Evolutionary conservation across 73 alveolate species (phyloP).

Genomic region (Paraurostyla sp.): DNA sequence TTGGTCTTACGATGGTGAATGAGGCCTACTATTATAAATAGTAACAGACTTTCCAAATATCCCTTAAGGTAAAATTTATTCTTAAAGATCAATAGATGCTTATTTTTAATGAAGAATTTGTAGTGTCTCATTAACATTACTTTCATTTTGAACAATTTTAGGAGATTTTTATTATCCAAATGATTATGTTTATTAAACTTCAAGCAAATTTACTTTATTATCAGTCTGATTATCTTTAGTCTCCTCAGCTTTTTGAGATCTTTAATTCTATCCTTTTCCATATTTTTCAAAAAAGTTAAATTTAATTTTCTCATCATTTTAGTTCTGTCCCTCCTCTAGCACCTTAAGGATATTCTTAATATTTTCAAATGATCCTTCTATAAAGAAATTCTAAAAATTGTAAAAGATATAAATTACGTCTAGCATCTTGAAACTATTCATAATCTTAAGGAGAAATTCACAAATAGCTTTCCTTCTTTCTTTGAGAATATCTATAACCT

Average conservation of each 20-base stretch:
- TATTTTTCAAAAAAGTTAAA: conserved; percentile 24
- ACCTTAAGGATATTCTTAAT: background rate
- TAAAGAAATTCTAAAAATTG: background rate
- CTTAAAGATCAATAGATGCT: background rate
- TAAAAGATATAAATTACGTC: conserved; percentile 10
- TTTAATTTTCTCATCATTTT: conserved; percentile 4
- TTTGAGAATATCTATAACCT: conserved; percentile 27
- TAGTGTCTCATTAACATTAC: background rate
- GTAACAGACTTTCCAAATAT: background rate
- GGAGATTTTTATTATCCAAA: background rate
- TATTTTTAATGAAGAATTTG: background rate
- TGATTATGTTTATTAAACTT: background rate
- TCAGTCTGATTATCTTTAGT: background rate
- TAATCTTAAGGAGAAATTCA: conserved; percentile 16
- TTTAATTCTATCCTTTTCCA: background rate
- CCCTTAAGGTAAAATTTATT: background rate
- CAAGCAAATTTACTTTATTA: no score
- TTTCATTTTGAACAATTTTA: no score
- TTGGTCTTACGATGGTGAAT: no score
- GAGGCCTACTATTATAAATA: background rate
- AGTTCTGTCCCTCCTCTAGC: background rate
- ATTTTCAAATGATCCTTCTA: conserved; percentile 7
- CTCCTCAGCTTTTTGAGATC: background rate
- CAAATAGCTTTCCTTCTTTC: conserved; percentile 56
- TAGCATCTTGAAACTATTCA: conserved; percentile 17